phyloP scores from a whole-genome alignment of 1,284 basidiomycete species.

The Pisolithus thermaeus region DNA sequence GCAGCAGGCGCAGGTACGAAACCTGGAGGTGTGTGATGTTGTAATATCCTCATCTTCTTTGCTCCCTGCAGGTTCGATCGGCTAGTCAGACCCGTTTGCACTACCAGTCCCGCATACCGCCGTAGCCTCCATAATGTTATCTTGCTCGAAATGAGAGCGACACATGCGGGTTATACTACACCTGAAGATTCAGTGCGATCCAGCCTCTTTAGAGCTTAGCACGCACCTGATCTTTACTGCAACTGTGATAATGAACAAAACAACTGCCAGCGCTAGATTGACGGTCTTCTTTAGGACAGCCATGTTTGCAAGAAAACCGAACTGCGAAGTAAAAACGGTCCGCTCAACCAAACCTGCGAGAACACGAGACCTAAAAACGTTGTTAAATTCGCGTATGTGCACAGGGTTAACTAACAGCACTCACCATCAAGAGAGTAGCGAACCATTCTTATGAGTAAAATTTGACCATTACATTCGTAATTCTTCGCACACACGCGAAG shows the following conservation, averaged over 20 bases:
- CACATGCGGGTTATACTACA: constrained; percentile 65
- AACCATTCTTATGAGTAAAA: constrained; percentile 69
- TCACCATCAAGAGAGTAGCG: constrained; percentile 80
- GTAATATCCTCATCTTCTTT: constrained; percentile 4
- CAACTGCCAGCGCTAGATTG: constrained; percentile 61
- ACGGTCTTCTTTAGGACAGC: constrained; percentile 63
- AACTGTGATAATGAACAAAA: constrained; percentile 70
- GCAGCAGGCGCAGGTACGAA: constrained; percentile 46
- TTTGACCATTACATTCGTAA: constrained; percentile 78
- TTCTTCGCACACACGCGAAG: constrained; percentile 85
- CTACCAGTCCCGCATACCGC: constrained; percentile 31
- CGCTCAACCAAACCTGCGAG: constrained; percentile 38
- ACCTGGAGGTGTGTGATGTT: constrained; percentile 14
- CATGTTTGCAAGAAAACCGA: constrained; percentile 75
- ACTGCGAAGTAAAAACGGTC: constrained; percentile 1
- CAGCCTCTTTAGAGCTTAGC: background rate
- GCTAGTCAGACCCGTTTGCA: constrained; percentile 12
- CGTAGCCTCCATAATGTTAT: constrained; percentile 46
- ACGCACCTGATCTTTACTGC: constrained; percentile 69
- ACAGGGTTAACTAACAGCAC: constrained; percentile 10
- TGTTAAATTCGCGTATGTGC: background rate
- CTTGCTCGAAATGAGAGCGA: constrained; percentile 58
- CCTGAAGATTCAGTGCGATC: background rate
- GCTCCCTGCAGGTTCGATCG: background rate
- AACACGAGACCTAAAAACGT: constrained; percentile 35